Evolutionary conservation across 2,329 filamentous ascomycete genomes (phyloP).

Genomic region (Verticillium albo-atrum): DNA sequence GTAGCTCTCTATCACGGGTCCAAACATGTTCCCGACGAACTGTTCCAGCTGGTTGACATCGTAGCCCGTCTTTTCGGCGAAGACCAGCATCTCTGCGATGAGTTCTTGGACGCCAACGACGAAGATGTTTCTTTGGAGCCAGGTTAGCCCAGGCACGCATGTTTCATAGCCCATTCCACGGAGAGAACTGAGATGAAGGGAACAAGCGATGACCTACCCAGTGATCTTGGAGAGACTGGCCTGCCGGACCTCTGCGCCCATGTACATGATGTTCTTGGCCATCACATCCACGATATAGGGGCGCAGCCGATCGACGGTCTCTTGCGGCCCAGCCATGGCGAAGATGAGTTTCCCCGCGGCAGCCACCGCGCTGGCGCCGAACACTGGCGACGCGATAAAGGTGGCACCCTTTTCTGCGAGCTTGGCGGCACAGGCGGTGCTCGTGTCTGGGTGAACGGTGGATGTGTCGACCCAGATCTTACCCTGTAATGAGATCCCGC

Average conservation of each 20-base stretch:
- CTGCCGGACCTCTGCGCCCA: conserved; percentile 33
- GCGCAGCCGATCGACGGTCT: conserved; percentile 24
- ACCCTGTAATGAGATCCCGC: conserved; percentile 4
- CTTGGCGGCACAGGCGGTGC: conserved; percentile 13
- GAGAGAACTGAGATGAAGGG: too few species aligned
- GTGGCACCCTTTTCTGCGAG: conserved; percentile 8
- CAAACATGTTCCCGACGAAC: conserved; percentile 23
- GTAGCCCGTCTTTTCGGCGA: conserved; percentile 23
- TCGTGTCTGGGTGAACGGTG: conserved; percentile 22
- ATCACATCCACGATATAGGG: conserved; percentile 36
- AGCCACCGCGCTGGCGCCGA: conserved; percentile 35
- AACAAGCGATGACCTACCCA: conserved; percentile 17
- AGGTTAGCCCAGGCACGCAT: too few species aligned
- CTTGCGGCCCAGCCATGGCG: conserved; percentile 30
- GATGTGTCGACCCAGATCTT: conserved; percentile 18
- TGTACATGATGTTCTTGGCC: conserved; percentile 31
- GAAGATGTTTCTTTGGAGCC: conserved; percentile 26
- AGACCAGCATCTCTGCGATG: conserved; percentile 22
- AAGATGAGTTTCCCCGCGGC: conserved; percentile 37
- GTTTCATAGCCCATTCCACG: too few species aligned
- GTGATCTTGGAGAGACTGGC: conserved; percentile 37
- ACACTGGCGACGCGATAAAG: conserved; percentile 33
- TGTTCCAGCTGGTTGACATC: conserved; percentile 17
- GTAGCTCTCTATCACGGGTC: conserved; percentile 18
- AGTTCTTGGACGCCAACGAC: conserved; percentile 18